Conservation (phyloP, 2,329 filamentous ascomycete genomes). For the Penicillium sp. region DNA sequence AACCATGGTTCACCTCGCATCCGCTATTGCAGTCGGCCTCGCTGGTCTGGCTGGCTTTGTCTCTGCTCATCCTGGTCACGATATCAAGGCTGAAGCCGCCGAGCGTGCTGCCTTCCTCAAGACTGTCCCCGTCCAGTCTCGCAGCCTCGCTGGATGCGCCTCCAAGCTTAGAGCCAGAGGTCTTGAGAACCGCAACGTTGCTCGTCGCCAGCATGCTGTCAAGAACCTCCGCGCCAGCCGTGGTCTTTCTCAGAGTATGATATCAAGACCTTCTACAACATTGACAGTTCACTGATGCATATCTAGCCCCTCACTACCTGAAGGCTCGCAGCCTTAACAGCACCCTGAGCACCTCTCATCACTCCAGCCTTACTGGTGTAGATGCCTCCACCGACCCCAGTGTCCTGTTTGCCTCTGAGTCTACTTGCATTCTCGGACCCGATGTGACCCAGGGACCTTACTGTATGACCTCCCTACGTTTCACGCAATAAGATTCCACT, state of each 20-base stretch:
- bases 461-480: conserved; percentile 31
- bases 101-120: conserved; percentile 52
- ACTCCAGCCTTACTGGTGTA: conserved; percentile 35
- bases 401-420: conserved; percentile 33
- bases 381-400: conserved; percentile 24
- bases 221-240: conserved; percentile 47
- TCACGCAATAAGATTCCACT: background rate
- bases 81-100: conserved; percentile 50
- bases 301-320: conserved; percentile 19
- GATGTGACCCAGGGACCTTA: conserved; percentile 59
- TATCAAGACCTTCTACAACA: too few species aligned
- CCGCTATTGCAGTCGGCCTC: conserved; percentile 25
- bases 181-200: conserved; percentile 46
- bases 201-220: conserved; percentile 47
- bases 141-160: conserved; percentile 51
- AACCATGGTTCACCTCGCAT: conserved; percentile 22
- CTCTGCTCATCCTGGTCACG: conserved; percentile 53
- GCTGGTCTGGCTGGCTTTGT: conserved; percentile 27
- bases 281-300: background rate
- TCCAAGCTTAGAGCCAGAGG: conserved; percentile 51
- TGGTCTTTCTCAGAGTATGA: conserved; percentile 31
- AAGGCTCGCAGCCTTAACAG: conserved; percentile 39
- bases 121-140: conserved; percentile 39
- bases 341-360: conserved; percentile 41
- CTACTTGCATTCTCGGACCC: conserved; percentile 53